phyloP scores from a whole-genome alignment of 2,329 filamentous ascomycete genomes.

The Colletotrichum cuscutae region DNA sequence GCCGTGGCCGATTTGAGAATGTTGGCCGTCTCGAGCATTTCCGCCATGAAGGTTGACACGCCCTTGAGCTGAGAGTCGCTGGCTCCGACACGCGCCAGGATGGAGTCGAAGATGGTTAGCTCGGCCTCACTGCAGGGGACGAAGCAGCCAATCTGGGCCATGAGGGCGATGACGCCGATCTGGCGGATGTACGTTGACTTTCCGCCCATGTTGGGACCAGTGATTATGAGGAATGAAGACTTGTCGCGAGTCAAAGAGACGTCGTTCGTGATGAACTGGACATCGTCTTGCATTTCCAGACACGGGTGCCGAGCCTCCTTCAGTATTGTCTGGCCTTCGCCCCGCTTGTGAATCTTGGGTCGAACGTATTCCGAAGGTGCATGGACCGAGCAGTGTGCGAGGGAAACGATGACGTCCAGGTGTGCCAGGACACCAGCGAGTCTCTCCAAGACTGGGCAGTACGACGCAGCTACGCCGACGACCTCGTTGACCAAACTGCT shows the following conservation, averaged over 20 bases:
- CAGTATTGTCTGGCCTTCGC: slow-evolving; percentile 88
- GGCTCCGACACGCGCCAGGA: slow-evolving; percentile 94
- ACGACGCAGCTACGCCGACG: slow-evolving; percentile 91
- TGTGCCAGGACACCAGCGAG: slow-evolving; percentile 90
- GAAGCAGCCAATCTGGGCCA: slow-evolving; percentile 97
- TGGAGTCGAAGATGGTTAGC: slow-evolving; percentile 95
- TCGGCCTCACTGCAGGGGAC: slow-evolving; percentile 93
- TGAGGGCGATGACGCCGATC: slow-evolving; percentile 94
- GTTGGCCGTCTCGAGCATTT: slow-evolving; percentile 99
- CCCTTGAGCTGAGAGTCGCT: slow-evolving; percentile 97
- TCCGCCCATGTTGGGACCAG: slow-evolving; percentile 98
- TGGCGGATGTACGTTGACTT: slow-evolving; percentile 99
- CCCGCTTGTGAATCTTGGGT: slow-evolving; percentile 89
- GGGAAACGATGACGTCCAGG: slow-evolving; percentile 92
- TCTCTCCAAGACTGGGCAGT: slow-evolving; percentile 90
- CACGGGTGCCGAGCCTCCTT: slow-evolving; percentile 95
- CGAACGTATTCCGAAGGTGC: slow-evolving; percentile 92
- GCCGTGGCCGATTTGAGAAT: slow-evolving; percentile 96
- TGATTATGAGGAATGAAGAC: slow-evolving; percentile 95
- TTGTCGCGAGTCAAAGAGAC: slow-evolving; percentile 81
- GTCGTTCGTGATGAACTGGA: slow-evolving; percentile 98
- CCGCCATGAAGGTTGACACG: slow-evolving; percentile 98
- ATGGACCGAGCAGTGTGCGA: slow-evolving; percentile 93
- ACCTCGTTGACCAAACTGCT: slow-evolving; percentile 91
- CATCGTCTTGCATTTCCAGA: slow-evolving; percentile 98